These are phyloP conservation scores for Bipolaris gigantea DNA, from an alignment of 2,329 filamentous ascomycete genomes.

Conservation along the genomic window DNA sequence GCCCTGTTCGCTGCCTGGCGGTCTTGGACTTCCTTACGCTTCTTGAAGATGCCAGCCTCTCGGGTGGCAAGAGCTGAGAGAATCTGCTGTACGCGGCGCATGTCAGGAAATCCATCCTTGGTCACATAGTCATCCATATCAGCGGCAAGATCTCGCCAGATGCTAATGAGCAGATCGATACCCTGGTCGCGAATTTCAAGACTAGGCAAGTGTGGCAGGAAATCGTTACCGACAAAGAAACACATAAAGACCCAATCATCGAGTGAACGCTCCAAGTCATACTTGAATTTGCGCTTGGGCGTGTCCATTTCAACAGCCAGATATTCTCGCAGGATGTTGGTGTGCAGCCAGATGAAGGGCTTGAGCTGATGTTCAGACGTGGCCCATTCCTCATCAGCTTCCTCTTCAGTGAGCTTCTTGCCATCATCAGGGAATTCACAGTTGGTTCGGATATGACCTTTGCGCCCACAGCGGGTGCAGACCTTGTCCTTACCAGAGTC, in stretches of 20 bases:
- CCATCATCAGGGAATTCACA: constrained; percentile 59
- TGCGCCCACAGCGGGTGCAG: constrained; percentile 91
- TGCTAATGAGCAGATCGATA: constrained; percentile 93
- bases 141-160: constrained; percentile 92
- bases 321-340: constrained; percentile 89
- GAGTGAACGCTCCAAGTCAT: constrained; percentile 89
- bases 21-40: constrained; percentile 83
- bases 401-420: constrained; percentile 78
- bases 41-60: constrained; percentile 89
- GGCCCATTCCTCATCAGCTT: constrained; percentile 57
- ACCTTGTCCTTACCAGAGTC: constrained; percentile 80
- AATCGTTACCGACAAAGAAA: constrained; percentile 98
- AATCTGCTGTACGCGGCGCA: constrained; percentile 84
- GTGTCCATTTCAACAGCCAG: constrained; percentile 86
- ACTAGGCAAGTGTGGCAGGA: constrained; percentile 94
- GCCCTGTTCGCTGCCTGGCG: constrained; percentile 72
- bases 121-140: constrained; percentile 95
- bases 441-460: constrained; percentile 84
- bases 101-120: constrained; percentile 88
- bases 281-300: constrained; percentile 79
- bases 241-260: constrained; percentile 99
- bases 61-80: constrained; percentile 85
- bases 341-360: constrained; percentile 98
- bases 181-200: constrained; percentile 96
- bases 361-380: constrained; percentile 61